These are phyloP conservation scores for Ascochyta fabae DNA, from an alignment of 2,329 filamentous ascomycete species.

Conservation along the genomic window DNA sequence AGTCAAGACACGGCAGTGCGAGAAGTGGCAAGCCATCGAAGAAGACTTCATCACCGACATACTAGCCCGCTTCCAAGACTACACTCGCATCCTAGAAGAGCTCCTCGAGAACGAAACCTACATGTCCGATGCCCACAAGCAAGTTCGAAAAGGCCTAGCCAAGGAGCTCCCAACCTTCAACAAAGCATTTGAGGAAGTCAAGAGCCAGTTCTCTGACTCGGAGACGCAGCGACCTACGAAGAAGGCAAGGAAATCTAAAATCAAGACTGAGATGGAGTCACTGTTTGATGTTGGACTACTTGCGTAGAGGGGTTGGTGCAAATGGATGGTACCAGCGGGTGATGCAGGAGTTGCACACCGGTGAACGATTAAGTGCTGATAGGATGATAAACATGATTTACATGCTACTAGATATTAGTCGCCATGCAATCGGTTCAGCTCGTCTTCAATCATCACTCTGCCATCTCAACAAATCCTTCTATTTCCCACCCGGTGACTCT, in stretches of 20 bases:
- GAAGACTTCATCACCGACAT: background rate
- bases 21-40: background rate
- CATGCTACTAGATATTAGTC: no score
- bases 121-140: background rate
- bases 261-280: background rate
- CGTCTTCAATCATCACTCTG: no score
- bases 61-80: background rate
- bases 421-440: no score
- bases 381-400: no score
- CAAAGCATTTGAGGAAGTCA: background rate
- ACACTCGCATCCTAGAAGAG: background rate
- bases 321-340: no score
- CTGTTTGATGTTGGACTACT: no score
- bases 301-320: no score
- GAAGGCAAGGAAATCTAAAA: background rate
- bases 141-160: conserved; percentile 1
- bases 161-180: conserved; percentile 6
- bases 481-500: no score
- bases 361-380: no score
- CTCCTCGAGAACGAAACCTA: conserved; percentile 10
- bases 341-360: no score
- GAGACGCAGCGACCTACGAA: background rate
- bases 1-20: background rate
- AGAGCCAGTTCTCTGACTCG: background rate
- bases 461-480: no score